phyloP scores from a whole-genome alignment of 2,329 filamentous ascomycete species.

The Fusarium cicatricum region DNA sequence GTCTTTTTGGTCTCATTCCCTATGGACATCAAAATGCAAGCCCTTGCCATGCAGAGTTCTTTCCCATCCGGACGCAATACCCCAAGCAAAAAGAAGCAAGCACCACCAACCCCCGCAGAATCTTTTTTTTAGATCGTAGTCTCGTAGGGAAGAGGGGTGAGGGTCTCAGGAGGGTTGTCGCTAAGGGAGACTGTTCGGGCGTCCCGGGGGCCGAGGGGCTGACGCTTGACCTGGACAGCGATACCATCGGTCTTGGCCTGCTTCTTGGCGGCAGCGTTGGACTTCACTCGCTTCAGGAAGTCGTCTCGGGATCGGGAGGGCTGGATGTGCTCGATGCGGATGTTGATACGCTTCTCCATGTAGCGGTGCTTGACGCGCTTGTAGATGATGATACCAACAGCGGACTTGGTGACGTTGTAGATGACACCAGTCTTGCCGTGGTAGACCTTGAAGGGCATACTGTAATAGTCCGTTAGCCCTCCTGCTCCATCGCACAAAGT shows the following conservation, averaged over 20 bases:
- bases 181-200: conserved; percentile 80
- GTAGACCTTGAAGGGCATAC: conserved; percentile 99
- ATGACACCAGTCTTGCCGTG: conserved; percentile 98
- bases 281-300: conserved; percentile 96
- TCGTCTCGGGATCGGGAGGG: conserved; percentile 96
- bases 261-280: conserved; percentile 91
- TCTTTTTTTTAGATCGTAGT: conserved; percentile 84
- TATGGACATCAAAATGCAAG: conserved; percentile 54
- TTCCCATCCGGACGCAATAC: conserved; percentile 55
- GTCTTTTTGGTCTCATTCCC: conserved; percentile 50
- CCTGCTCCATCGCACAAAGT: conserved; percentile 8
- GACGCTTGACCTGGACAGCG: conserved; percentile 92
- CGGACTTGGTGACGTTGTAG: conserved; percentile 99
- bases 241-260: conserved; percentile 90
- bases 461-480: conserved; percentile 55
- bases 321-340: conserved; percentile 96
- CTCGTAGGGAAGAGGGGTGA: conserved; percentile 94
- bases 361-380: conserved; percentile 99
- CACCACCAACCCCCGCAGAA: conserved; percentile 42
- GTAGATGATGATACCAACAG: conserved; percentile 99
- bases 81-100: conserved; percentile 53
- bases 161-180: conserved; percentile 89
- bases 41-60: conserved; percentile 55
- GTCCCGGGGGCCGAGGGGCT: conserved; percentile 80
- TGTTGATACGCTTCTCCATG: conserved; percentile 99